Base-by-base conservation (phyloP, 1,284 basidiomycete genomes). In the Sanghuangporus sanghuang region DNA sequence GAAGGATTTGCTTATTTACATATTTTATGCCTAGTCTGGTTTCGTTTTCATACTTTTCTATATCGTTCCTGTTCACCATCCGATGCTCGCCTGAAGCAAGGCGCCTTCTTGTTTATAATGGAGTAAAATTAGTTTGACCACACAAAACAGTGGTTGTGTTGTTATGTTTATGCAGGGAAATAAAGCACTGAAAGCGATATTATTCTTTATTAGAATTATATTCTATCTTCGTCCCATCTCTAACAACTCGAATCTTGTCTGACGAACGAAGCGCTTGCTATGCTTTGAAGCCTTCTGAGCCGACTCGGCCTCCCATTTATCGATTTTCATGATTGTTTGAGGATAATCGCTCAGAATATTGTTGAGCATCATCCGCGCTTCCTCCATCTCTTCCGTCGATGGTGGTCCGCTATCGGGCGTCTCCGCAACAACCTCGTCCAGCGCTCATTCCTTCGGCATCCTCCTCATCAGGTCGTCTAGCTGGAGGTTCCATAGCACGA, bases 401-500 rank as follows among this genome's bases (percentile, higher is more conserved):
- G 42, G 18, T 18, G 42, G 35, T 23, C 14, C 36, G 39, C 12
- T 18, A 3, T 42, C 23, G 16, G 27, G 36, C 32, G 57, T 35
- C 42, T 48, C 18, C 3, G 14, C 42, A 42, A 71, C 67, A 38
- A 67, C 71, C 63, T 63, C 54, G 21, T 71, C 66, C 35, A 27
- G n/a, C 36, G 4, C 18, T 50, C 48, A 2, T 9, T 11, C 48
- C 39, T 14, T 57, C 57, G 32, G 23, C 6, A 57, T 57, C 55
- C 21, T 36, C 39, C 42, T 48, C 57, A 32, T 65, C 21, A 7
- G 62, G 70, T 65, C 3, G 63, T 6, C 71, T 39, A 11, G 21
- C 39, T 44, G 16, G 44, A 9, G 56, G 65, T 57, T 66, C 68
- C n/a, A 81, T 68, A 8, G 85, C 78, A 64, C 78, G 74, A 35